These are phyloP conservation scores for Rhodofomes roseus DNA, from an alignment of 1,284 basidiomycete species.

Conservation along the genomic window DNA sequence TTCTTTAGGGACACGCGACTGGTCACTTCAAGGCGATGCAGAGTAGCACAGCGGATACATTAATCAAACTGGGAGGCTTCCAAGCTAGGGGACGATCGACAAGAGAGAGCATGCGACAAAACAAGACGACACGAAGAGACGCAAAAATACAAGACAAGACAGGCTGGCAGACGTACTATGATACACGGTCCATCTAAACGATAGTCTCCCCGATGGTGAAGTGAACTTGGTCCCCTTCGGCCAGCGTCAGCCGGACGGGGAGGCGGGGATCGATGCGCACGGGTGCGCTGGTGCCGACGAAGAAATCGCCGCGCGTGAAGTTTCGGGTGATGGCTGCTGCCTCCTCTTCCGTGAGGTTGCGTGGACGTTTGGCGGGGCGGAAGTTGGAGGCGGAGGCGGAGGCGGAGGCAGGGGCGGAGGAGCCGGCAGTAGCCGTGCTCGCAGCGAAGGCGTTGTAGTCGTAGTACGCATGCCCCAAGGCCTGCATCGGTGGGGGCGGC, in stretches of 20 bases:
- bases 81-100: neutral
- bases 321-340: conserved; percentile 76
- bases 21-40: too few relatives aligned
- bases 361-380: conserved; percentile 69
- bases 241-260: conserved; percentile 69
- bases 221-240: conserved; percentile 76
- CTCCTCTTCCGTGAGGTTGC: conserved; percentile 74
- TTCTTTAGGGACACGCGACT: too few relatives aligned
- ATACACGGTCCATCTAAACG: conserved; percentile 9
- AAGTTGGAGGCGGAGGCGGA: conserved; percentile 68
- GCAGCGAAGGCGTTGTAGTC: conserved; percentile 49
- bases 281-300: conserved; percentile 70
- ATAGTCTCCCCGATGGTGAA: conserved; percentile 66
- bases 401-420: conserved; percentile 36
- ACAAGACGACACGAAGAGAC: neutral
- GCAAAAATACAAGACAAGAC: conserved; percentile 2
- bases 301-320: conserved; percentile 74
- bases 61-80: neutral
- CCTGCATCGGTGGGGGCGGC: conserved; percentile 28
- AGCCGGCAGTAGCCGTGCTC: conserved; percentile 5
- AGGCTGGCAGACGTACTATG: neutral
- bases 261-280: conserved; percentile 75
- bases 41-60: neutral
- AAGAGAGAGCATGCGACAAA: conserved; percentile 1
- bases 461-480: conserved; percentile 67